Conservation (phyloP, 306 rosid species). For the Arachis stenosperma region DNA sequence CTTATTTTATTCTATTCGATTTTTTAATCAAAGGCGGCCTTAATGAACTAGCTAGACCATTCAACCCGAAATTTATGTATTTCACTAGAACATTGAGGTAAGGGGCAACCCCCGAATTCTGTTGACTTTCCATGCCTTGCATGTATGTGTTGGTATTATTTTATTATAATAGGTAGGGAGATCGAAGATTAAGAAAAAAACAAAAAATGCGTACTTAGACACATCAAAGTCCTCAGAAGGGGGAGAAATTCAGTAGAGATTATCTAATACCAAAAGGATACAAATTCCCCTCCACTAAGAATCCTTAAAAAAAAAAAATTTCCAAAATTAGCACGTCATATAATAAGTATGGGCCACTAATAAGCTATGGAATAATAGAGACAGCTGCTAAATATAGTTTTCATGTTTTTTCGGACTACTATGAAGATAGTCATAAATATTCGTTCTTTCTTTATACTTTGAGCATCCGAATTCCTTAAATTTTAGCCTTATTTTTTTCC, state of each 20-base stretch:
- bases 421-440: too few species aligned
- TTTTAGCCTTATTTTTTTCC: too few species aligned
- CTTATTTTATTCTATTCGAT: too few species aligned
- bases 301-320: too few species aligned
- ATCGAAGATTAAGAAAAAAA: neutral
- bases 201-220: neutral
- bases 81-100: too few species aligned
- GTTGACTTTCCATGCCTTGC: neutral
- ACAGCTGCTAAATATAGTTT: neutral
- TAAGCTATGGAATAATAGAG: neutral
- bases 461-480: too few species aligned
- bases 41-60: too few species aligned
- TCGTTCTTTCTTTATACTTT: too few species aligned
- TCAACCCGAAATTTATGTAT: too few species aligned
- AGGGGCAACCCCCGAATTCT: neutral
- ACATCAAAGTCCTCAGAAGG: neutral
- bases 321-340: too few species aligned
- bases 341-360: neutral
- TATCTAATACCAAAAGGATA: neutral
- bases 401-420: neutral
- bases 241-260: neutral
- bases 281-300: neutral
- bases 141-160: neutral
- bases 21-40: too few species aligned
- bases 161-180: neutral